Evolutionary conservation across 2,329 filamentous ascomycete species (phyloP), one percentile per base, ranked within the genome.

Genomic region (Penicillium sp.): DNA sequence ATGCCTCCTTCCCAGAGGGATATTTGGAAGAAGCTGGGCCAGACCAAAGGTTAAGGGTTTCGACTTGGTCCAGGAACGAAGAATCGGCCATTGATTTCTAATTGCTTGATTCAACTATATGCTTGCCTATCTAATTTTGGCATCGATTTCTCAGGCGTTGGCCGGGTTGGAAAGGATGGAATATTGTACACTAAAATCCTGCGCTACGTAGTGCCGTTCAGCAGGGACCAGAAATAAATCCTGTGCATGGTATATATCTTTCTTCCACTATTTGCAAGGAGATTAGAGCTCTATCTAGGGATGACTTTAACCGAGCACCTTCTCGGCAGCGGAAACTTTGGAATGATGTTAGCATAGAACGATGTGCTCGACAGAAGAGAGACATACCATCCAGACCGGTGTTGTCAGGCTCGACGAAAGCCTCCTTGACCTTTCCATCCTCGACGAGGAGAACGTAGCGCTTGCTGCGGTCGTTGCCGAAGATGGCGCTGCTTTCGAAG

Each of bases 321-420:
- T 76, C 57, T 75, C 73, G 24, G 75, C 75, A 38, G 70, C 64
- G 38, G 74, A 76, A 22, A 76, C 75, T 75, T 53, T 39, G 38
- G 22, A 47, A 42, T 35, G n/a, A 32, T 42, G 53, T 58, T 42
- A 56, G 45, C 42, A 57, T 48, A 48, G 38, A 13, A 35, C 49
- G 9, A 47, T 40, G 15, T 32, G 34, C 13, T 37, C 17, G n/a
- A 32, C 12, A 19, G 22, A 17, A 51, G 6, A 45, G 26, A 44
- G n/a, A 35, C 19, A 37, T 74, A 89, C 87, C 84, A 57, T 84
- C 77, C 43, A 89, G 79, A 31, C 88, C 88, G 34, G 87, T 93
- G 72, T 87, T 90, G 69, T 96, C 90, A 10, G 88, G 84, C 77
- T 96, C 91, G 45, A 95, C 81, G 61, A 88, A 82, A 19, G 85